Base-by-base conservation (phyloP, 768 basidiomycete genomes). In the Bullera alba region DNA sequence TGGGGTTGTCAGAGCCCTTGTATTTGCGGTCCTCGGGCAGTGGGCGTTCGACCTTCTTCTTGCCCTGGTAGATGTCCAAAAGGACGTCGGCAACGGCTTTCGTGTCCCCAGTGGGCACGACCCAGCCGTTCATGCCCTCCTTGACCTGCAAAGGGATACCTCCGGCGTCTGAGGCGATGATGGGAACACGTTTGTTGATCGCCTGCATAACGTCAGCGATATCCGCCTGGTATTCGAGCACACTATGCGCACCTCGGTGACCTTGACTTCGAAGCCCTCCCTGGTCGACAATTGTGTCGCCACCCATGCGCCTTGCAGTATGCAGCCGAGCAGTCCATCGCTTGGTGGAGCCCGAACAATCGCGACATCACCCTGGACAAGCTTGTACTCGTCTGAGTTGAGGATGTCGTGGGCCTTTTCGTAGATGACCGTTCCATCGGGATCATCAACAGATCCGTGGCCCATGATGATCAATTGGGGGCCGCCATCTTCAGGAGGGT, bases 181-280 rank as follows among this genome's bases (percentile, higher is more conserved):
- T 78, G 27, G 90, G 90, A 56, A 86, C 85, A 53, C 86, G 86
- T 26, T 87, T 82, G 73, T 92, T 87, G 46, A 96, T 78, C n/a
- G 87, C 88, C 75, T 93, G 88, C 17, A 48, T 25, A 51, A 4
- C 15, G 16, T 45, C 16, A 50, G 28, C 42, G 46, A 15, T 43
- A 34, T 39, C 8, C 37, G 5, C 34, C 19, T 10, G 12, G 23
- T 2, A 8, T 22, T 27, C 23, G 26, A 32, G 21, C 7, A 10
- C 27, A 49, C 10, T 3, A 23, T 1, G 34, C 57, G 49, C 16
- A 60, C 63, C 55, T 69, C 68, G 41, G 88, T 90, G 43, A 92
- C 90, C 73, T 96, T 96, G 74, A 96, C 88, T 68, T 96, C 92
- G 75, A 95, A 96, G 25, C 92, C 92, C 75, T 96, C 92, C 50